phyloP scores from a whole-genome alignment of 495 filamentous ascomycete genomes.

The Apiosordaria backusii region DNA sequence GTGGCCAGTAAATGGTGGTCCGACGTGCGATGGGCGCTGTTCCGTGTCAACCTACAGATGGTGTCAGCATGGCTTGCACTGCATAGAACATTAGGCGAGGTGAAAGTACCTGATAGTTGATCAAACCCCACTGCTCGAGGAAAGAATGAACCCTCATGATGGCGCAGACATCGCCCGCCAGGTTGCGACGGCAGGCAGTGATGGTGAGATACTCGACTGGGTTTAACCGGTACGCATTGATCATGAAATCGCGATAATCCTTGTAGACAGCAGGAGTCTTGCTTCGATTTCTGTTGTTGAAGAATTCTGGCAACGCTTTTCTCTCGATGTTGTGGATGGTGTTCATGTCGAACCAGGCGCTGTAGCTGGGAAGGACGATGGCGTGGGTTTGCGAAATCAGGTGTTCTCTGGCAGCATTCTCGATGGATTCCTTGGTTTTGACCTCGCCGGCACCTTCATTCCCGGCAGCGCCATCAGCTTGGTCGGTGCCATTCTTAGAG shows the following conservation, averaged over 20 bases:
- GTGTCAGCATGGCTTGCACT: conserved; percentile 23
- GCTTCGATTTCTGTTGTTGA: conserved; percentile 95
- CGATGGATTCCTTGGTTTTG: conserved; percentile 73
- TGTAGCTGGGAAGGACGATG: conserved; percentile 94
- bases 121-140: conserved; percentile 98
- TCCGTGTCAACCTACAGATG: conserved; percentile 81
- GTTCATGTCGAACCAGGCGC: conserved; percentile 98
- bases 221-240: conserved; percentile 95
- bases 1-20: conserved; percentile 94
- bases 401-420: conserved; percentile 82
- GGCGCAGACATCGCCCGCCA: conserved; percentile 96
- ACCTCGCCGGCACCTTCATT: conserved; percentile 38
- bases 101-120: conserved; percentile 90
- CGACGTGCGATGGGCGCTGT: conserved; percentile 89
- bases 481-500: conserved; percentile 54
- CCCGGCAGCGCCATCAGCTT: conserved; percentile 41
- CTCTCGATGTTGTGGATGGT: conserved; percentile 80
- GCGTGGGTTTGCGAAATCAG: conserved; percentile 88
- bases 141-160: conserved; percentile 99
- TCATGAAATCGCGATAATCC: conserved; percentile 99
- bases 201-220: conserved; percentile 95
- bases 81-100: background rate
- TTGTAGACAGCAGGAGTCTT: conserved; percentile 98
- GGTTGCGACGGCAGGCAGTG: conserved; percentile 92
- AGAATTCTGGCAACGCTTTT: conserved; percentile 93